phyloP scores from a whole-genome alignment of 352 stramenopile species.

The Nothophytophthora sp. region DNA sequence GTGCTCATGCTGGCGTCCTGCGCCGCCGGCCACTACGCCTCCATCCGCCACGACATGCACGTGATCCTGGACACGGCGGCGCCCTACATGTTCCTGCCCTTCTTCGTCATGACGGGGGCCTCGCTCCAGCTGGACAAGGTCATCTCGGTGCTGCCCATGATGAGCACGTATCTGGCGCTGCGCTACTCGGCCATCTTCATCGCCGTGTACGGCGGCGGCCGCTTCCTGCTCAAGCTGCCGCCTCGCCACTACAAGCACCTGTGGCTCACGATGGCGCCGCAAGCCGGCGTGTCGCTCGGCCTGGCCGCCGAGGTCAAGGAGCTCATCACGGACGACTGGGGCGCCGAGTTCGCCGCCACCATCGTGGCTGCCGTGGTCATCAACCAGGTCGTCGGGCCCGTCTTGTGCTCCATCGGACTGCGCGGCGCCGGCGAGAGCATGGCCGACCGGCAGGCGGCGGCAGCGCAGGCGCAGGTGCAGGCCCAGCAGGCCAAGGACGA shows the following conservation, averaged over 20 bases:
- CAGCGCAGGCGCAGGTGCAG: constrained; percentile 5
- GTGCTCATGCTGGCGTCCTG: constrained; percentile 68
- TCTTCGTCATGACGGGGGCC: constrained; percentile 76
- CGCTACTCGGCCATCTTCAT: constrained; percentile 64
- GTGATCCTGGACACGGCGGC: constrained; percentile 65
- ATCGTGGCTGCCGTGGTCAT: constrained; percentile 69
- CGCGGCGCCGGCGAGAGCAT: constrained; percentile 46
- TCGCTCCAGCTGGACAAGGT: constrained; percentile 70
- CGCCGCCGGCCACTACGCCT: constrained; percentile 49
- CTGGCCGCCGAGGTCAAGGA: constrained; percentile 60
- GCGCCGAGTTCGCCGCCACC: constrained; percentile 53
- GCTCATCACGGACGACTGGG: constrained; percentile 58
- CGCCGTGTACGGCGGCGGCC: constrained; percentile 47
- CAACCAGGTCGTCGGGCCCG: constrained; percentile 65
- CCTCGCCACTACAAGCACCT: constrained; percentile 65
- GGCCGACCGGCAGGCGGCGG: constrained; percentile 26
- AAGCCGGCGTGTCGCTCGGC: constrained; percentile 63
- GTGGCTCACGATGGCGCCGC: constrained; percentile 71
- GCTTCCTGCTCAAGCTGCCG: constrained; percentile 58
- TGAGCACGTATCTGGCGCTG: constrained; percentile 61
- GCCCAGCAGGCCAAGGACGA: constrained; percentile 6
- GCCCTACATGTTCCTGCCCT: constrained; percentile 71
- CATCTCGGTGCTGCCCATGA: constrained; percentile 50
- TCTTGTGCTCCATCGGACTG: constrained; percentile 57
- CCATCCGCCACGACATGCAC: constrained; percentile 71